A percentile compares a stretch with the other conserved stretches of the same genome.
Evolutionary conservation across 495 filamentous ascomycete genomes (phyloP).

Genomic region (Daldinia vernicosa): DNA sequence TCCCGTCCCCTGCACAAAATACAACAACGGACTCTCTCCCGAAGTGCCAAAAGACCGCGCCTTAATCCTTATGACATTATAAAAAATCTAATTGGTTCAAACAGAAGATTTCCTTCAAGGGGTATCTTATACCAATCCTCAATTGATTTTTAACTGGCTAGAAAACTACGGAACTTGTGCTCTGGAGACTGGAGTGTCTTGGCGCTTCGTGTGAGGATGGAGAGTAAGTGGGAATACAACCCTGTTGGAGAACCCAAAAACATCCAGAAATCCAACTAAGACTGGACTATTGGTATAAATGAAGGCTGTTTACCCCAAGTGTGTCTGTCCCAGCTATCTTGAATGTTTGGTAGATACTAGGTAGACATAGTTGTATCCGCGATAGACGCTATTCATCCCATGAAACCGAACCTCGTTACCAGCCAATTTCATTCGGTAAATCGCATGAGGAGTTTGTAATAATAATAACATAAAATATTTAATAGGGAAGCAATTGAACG

Average conservation of each 20-base stretch:
- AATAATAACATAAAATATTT: background rate
- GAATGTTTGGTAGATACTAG: too few relatives aligned
- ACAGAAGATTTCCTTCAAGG: too few relatives aligned
- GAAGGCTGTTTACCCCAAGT: too few relatives aligned
- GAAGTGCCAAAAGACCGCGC: background rate
- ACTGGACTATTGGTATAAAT: too few relatives aligned
- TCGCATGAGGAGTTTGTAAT: background rate
- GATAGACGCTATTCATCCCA: background rate
- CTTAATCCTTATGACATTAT: background rate
- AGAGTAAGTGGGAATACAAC: too few relatives aligned
- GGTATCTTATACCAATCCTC: background rate
- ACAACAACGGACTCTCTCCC: background rate
- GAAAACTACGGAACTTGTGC: too few relatives aligned
- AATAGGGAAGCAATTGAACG: background rate
- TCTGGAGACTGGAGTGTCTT: too few relatives aligned
- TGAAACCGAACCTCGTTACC: background rate
- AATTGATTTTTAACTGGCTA: background rate
- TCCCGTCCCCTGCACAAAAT: background rate
- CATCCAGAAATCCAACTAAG: too few relatives aligned
- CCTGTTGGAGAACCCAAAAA: too few relatives aligned
- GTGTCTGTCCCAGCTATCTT: too few relatives aligned
- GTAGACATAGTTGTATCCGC: background rate
- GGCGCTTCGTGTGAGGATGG: too few relatives aligned
- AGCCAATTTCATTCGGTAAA: background rate
- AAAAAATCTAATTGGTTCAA: background rate